Evolutionary conservation across 108 stramenopile species (phyloP).

Genomic region (Nannochloropsis salina): DNA sequence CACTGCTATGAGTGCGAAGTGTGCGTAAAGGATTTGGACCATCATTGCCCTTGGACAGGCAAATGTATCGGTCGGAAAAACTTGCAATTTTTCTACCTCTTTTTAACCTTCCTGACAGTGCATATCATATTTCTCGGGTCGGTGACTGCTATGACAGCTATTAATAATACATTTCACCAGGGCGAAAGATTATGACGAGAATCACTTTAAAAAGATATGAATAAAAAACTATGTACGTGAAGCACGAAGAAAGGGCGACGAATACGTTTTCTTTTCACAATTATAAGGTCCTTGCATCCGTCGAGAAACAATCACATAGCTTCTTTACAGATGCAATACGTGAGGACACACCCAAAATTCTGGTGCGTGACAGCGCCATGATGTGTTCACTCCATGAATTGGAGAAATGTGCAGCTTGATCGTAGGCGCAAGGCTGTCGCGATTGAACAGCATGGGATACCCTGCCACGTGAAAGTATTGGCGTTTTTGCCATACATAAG

Average conservation of each 20-base stretch:
- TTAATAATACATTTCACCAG: not conserved
- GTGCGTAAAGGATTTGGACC: constrained; percentile 52
- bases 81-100: constrained; percentile 33
- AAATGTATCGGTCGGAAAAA: constrained; percentile 54
- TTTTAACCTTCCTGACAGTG: constrained; percentile 28
- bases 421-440: too few relatives aligned
- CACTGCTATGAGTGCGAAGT: constrained; percentile 52
- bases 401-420: too few relatives aligned
- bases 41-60: constrained; percentile 57
- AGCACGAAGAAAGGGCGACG: not conserved
- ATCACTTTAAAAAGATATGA: not conserved
- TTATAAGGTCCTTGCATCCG: too few relatives aligned
- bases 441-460: too few relatives aligned
- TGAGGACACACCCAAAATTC: too few relatives aligned
- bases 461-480: too few relatives aligned
- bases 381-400: too few relatives aligned
- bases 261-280: not conserved
- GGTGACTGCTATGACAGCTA: not conserved
- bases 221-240: not conserved
- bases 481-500: too few relatives aligned
- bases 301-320: too few relatives aligned
- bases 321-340: too few relatives aligned
- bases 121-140: constrained; percentile 31
- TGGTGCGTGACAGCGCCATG: too few relatives aligned
- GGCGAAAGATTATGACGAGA: constrained; percentile 10